phyloP scores from a whole-genome alignment of 1,284 basidiomycete genomes.

The Trichosporon sp. region DNA sequence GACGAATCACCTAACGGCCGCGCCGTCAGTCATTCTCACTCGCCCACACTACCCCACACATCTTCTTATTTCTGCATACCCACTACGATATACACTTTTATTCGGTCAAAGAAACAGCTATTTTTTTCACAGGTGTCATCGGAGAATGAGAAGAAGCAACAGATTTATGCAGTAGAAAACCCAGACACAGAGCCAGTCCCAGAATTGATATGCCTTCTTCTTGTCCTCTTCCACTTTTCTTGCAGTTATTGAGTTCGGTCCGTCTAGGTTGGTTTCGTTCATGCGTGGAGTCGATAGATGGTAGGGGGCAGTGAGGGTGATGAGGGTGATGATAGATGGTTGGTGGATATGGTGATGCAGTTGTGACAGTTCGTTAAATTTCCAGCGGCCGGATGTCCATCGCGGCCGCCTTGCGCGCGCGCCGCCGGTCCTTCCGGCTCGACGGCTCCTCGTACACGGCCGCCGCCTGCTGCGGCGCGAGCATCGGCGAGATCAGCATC shows the following conservation, averaged over 20 bases:
- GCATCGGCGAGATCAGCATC: slow-evolving; percentile 22
- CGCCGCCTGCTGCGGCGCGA: slow-evolving; percentile 10
- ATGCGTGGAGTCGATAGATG: not conserved
- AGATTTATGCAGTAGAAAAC: not conserved
- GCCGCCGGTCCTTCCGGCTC: slow-evolving; percentile 22
- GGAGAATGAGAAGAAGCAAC: slow-evolving; percentile 2
- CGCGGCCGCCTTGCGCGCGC: slow-evolving; percentile 6
- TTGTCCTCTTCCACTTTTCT: slow-evolving; percentile 4
- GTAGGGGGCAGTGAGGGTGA: not conserved
- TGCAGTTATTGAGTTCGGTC: not conserved
- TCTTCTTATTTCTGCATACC: not conserved
- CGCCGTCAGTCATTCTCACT: not conserved
- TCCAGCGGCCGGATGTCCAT: slow-evolving; percentile 15
- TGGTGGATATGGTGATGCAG: not conserved
- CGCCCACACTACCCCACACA: not conserved
- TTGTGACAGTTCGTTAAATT: slow-evolving; percentile 11
- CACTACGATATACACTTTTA: not conserved
- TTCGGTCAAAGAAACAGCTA: not conserved
- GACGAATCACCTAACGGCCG: not conserved
- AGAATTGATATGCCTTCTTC: not conserved
- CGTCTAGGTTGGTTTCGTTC: not conserved
- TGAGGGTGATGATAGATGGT: not conserved
- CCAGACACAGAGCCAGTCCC: not conserved
- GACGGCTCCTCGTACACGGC: slow-evolving; percentile 12
- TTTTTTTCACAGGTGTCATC: slow-evolving; percentile 7